Evolutionary conservation across 1,284 basidiomycete genomes (phyloP).

Genomic region (Ceratobasidium sp.): DNA sequence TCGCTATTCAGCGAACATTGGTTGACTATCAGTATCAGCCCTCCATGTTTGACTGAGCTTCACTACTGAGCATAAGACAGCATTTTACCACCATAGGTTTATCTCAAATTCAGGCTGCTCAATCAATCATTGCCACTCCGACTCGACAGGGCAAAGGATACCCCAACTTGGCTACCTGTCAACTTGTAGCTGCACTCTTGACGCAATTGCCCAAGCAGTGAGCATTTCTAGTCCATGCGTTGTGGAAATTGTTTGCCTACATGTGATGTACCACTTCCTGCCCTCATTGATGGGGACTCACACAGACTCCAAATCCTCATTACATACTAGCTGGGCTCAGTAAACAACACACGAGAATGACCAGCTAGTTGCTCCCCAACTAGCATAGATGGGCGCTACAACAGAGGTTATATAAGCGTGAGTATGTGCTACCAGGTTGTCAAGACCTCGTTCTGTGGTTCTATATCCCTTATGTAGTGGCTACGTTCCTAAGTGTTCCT

Average conservation of each 20-base stretch:
- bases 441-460: no score
- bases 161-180: constrained; percentile 88
- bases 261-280: constrained; percentile 73
- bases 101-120: neutral
- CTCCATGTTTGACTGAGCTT: constrained; percentile 77
- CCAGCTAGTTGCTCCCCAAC: constrained; percentile 69
- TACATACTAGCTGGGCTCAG: constrained; percentile 81
- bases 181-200: constrained; percentile 77
- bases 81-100: constrained; percentile 73
- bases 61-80: constrained; percentile 60
- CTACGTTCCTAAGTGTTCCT: no score
- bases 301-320: constrained; percentile 90
- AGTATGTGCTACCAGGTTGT: constrained; percentile 47
- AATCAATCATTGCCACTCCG: constrained; percentile 6
- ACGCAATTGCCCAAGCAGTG: constrained; percentile 68
- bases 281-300: constrained; percentile 89
- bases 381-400: constrained; percentile 85
- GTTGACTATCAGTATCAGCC: constrained; percentile 59
- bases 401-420: constrained; percentile 72
- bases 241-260: neutral
- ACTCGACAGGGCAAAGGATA: constrained; percentile 90
- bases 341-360: constrained; percentile 71
- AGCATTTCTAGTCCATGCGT: constrained; percentile 42
- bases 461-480: no score
- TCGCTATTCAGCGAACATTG: neutral